Conservation (phyloP, 306 rosid species). For the Rosa lucieae region DNA sequence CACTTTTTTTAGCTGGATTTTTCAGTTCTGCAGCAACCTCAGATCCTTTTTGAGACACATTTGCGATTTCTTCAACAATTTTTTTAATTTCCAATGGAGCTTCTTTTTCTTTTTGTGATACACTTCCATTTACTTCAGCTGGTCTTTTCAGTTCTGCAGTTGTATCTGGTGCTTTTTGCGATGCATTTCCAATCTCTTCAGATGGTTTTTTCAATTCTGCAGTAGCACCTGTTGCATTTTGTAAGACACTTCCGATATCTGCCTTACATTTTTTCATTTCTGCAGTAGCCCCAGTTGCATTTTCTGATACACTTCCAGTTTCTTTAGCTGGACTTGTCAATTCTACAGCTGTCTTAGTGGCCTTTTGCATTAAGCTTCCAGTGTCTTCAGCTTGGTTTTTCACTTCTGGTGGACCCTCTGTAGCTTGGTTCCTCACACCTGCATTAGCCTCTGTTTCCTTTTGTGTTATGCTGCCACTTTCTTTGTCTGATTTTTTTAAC, state of each 20-base stretch:
- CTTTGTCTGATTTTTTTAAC: constrained; percentile 4
- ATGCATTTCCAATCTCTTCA: not conserved
- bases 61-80: not conserved
- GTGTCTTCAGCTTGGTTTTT: constrained; percentile 8
- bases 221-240: not conserved
- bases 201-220: not conserved
- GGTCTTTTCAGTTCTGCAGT: not conserved
- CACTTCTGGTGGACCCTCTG: not conserved
- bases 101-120: not conserved
- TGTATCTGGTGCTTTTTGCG: not conserved
- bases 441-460: not conserved
- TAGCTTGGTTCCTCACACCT: not conserved
- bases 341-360: not conserved
- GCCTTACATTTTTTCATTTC: not conserved
- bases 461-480: not conserved
- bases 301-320: not conserved
- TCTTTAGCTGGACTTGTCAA: not conserved
- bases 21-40: constrained; percentile 6
- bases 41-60: not conserved
- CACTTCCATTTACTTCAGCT: not conserved
- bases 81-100: not conserved
- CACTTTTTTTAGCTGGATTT: constrained; percentile 5
- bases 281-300: not conserved
- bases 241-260: not conserved
- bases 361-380: not conserved